Evolutionary conservation across 2,329 filamentous ascomycete species (phyloP).

Genomic region (Blumeriella jaapii): DNA sequence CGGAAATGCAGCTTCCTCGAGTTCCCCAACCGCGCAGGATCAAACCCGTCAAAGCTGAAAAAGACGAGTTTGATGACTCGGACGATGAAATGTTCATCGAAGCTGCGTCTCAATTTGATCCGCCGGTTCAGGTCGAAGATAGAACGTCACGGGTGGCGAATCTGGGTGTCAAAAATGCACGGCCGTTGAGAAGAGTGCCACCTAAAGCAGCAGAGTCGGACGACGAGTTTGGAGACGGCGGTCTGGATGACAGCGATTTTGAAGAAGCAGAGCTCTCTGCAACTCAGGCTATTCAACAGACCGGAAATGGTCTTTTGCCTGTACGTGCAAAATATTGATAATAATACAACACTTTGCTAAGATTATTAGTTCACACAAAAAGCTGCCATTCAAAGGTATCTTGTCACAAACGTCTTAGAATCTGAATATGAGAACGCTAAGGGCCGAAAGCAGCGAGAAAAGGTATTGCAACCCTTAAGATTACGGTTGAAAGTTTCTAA

Average conservation of each 20-base stretch:
- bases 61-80: slow-evolving; percentile 54
- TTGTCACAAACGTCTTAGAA: slow-evolving; percentile 63
- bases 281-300: slow-evolving; percentile 46
- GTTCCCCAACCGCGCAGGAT: not conserved
- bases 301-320: slow-evolving; percentile 29
- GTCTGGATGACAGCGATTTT: slow-evolving; percentile 57
- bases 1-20: not conserved
- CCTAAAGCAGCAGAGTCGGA: slow-evolving; percentile 41
- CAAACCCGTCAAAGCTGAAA: slow-evolving; percentile 4
- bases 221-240: slow-evolving; percentile 61
- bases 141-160: not conserved
- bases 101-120: slow-evolving; percentile 43
- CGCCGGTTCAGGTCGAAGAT: slow-evolving; percentile 19
- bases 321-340: slow-evolving; percentile 39
- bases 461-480: slow-evolving; percentile 40
- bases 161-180: not conserved
- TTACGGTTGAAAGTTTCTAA: no score
- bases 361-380: slow-evolving; percentile 53
- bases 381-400: slow-evolving; percentile 72
- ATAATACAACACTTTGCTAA: slow-evolving; percentile 43
- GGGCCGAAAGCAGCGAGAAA: slow-evolving; percentile 52
- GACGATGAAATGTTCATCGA: slow-evolving; percentile 51
- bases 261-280: slow-evolving; percentile 64
- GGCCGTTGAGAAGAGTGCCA: slow-evolving; percentile 4
- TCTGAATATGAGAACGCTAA: slow-evolving; percentile 54